Base-by-base conservation (phyloP, 495 filamentous ascomycete species). In the Immersiella caudata region DNA sequence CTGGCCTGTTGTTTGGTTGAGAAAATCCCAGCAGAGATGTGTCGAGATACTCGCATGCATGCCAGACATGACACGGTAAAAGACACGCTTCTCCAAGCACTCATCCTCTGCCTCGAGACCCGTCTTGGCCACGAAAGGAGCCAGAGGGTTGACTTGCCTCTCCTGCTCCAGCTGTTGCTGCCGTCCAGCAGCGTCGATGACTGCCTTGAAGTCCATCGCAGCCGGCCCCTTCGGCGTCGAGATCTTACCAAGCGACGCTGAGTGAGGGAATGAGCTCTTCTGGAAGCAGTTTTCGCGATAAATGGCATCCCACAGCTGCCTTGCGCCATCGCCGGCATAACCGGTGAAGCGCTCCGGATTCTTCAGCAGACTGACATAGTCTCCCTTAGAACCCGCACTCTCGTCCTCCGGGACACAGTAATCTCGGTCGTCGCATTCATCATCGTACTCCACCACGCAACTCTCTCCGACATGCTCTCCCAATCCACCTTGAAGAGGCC, bases 41-140 rank as follows among this genome's bases (percentile, higher is more conserved):
- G 95, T 93, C 29, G 91, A 94, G 74, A 99, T 98, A 67, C 92
- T 94, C 33, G 94, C 92, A 76, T 99, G 95, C 95, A 99, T 99
- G 65, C 95, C 95, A 49, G 91, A 96, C 61, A 99, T 88, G 36
- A 99, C 87, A 50, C 93, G 87, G 79, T 98, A 93, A 79, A 98
- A 99, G 62, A 97, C 95, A 14, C 96, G 91, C 84, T 99, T 98
- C 81, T 99, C 95, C 50, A 98, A 78, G 73, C 95, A 99, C 71
- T 95, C 90, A 70, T 97, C 94, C 70, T 97, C 93, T 68, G 89
- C 77, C 55, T 93, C 89, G 25, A 94, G 73, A 0, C 85, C 84
- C 14, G 80, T 82, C 69, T 83, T 79, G 24, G 81, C 77, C 36
- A 78, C 79, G 54, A 85, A 84, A 3, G 81, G 81, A 2, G 77